These are phyloP conservation scores for Draba incana DNA, from an alignment of 345 rosid genomes.

Conservation along the genomic window DNA sequence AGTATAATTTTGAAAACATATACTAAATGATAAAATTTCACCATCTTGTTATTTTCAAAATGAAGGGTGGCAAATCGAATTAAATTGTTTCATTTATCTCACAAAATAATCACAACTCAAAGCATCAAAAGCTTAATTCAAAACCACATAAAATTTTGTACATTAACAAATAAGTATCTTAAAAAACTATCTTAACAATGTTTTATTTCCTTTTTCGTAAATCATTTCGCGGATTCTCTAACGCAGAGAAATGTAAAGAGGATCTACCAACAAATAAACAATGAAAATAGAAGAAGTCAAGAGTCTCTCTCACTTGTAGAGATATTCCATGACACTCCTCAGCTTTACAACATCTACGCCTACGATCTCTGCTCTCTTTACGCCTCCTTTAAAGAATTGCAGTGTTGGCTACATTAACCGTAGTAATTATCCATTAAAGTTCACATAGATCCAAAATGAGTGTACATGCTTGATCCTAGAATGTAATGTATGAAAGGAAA, in stretches of 20 bases:
- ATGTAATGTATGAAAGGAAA: slow-evolving; percentile 11
- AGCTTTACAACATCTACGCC: slow-evolving; percentile 64
- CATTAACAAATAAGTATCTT: neutral
- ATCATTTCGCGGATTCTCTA: slow-evolving; percentile 6
- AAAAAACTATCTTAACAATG: slow-evolving; percentile 1
- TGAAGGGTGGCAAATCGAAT: too few species aligned
- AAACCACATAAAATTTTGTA: slow-evolving; percentile 4
- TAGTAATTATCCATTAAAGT: slow-evolving; percentile 21
- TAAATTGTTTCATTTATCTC: too few species aligned
- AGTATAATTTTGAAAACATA: too few species aligned
- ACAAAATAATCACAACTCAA: slow-evolving; percentile 14
- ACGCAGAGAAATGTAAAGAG: neutral
- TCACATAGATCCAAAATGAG: neutral
- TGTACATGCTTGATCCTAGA: neutral
- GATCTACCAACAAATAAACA: neutral
- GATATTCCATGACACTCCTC: slow-evolving; percentile 59
- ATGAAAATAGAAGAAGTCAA: neutral
- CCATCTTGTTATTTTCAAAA: too few species aligned
- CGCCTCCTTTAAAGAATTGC: slow-evolving; percentile 66
- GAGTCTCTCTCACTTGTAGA: slow-evolving; percentile 63
- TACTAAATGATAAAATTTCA: too few species aligned
- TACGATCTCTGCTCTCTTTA: slow-evolving; percentile 63
- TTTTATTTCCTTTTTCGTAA: neutral
- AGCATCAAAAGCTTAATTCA: neutral
- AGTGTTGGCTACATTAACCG: slow-evolving; percentile 68